These are phyloP conservation scores for Tolypocladium ovalisporum DNA, from an alignment of 2,329 filamentous ascomycete species.

Conservation along the genomic window DNA sequence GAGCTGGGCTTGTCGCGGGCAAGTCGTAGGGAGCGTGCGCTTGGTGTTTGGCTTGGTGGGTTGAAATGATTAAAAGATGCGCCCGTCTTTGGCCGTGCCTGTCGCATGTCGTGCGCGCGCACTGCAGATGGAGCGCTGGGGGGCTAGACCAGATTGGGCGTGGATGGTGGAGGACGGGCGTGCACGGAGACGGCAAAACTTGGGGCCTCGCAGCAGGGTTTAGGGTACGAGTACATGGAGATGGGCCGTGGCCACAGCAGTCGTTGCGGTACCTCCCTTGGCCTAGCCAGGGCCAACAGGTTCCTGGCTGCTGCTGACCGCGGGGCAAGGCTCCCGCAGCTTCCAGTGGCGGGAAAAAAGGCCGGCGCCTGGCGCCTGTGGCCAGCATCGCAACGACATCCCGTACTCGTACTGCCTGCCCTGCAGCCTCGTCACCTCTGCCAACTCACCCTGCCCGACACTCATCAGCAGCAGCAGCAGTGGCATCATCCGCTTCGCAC, in stretches of 20 bases:
- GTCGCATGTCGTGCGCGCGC: neutral
- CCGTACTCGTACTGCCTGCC: neutral
- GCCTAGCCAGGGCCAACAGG: neutral
- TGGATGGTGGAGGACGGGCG: neutral
- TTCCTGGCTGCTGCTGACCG: neutral
- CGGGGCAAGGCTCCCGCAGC: neutral
- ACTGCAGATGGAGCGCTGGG: neutral
- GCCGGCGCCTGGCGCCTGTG: neutral
- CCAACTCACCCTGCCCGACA: neutral
- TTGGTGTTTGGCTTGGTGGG: neutral
- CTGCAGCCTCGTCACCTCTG: neutral
- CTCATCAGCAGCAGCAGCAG: neutral
- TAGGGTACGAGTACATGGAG: neutral
- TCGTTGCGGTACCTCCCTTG: neutral
- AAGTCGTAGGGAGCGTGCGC: neutral
- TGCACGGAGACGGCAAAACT: neutral
- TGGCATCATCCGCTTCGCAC: neutral
- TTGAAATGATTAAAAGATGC: neutral
- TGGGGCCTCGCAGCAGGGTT: neutral
- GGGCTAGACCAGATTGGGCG: neutral
- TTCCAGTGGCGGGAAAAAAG: neutral
- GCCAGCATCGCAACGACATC: neutral
- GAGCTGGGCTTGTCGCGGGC: neutral
- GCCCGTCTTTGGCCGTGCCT: neutral
- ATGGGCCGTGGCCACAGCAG: neutral